Conservation (phyloP, 371 early-diverging fungal species). For the Rhizopus stolonifer region DNA sequence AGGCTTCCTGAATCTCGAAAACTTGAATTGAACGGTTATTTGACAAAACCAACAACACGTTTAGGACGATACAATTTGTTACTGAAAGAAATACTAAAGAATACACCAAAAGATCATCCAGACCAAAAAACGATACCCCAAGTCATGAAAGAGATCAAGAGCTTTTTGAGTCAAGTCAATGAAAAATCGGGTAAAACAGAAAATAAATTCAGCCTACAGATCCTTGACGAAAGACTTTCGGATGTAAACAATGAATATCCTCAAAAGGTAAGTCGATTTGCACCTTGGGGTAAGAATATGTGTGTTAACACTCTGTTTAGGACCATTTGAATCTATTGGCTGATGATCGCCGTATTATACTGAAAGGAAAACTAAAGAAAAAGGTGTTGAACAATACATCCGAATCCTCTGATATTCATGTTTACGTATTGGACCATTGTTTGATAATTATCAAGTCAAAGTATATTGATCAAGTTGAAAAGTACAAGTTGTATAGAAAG, state of each 20-base stretch:
- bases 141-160: slow-evolving; percentile 68
- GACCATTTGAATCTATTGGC: slow-evolving; percentile 25
- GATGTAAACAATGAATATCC: slow-evolving; percentile 54
- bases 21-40: slow-evolving; percentile 73
- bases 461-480: slow-evolving; percentile 14
- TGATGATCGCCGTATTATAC: slow-evolving; percentile 66
- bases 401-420: slow-evolving; percentile 61
- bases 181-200: slow-evolving; percentile 78
- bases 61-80: slow-evolving; percentile 84
- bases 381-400: slow-evolving; percentile 46
- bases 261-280: background rate
- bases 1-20: slow-evolving; percentile 77
- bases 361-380: slow-evolving; percentile 74
- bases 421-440: slow-evolving; percentile 80
- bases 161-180: slow-evolving; percentile 62
- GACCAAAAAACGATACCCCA: slow-evolving; percentile 65
- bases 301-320: too few species aligned
- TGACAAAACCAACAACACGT: slow-evolving; percentile 80
- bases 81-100: slow-evolving; percentile 74
- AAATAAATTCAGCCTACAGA: slow-evolving; percentile 44
- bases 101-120: slow-evolving; percentile 74
- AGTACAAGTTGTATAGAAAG: slow-evolving; percentile 20
- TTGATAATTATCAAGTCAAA: slow-evolving; percentile 67
- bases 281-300: background rate
- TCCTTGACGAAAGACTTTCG: slow-evolving; percentile 46